Base-by-base conservation (phyloP, 768 basidiomycete species). In the Cystofilobasidium ferigula region DNA sequence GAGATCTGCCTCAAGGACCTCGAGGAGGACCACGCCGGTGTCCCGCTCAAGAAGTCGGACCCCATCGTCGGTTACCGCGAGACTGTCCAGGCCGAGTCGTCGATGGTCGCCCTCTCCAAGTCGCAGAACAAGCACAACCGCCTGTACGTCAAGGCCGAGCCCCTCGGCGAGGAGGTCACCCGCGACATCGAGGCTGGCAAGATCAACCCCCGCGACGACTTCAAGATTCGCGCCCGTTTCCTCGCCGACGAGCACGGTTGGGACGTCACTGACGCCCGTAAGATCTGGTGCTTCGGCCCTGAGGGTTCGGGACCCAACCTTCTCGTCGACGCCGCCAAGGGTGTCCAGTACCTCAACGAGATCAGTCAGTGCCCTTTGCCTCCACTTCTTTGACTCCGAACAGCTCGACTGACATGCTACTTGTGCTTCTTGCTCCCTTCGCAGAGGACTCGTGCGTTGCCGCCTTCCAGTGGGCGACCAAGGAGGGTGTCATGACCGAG, bases 101-200 rank as follows among this genome's bases (percentile, higher is more conserved):
- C 85, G 59, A 98, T 98, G 72, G 86, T 89, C 71, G 95, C 95
- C 34, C 82, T 99, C 43, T 98, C 95, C 67, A 99, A 99, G 79
- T 98, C 95, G 26, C 95, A 97, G 80, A 98, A 99, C 84, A 99
- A 98, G 83, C 95, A 99, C 85, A 99, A 99, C 78, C 89, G 95
- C 80, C 82, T 99, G 66, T 99, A 86, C 78, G 83, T 86, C 71
- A 92, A 92, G 82, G 95, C 95, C 42, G 70, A 85, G 80, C 95
- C 95, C 42, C 76, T 99, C 64, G 91, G 89, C 30, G 95, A 99
- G 75, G 93, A 97, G 76, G 84, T 98, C 68, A 85, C 91, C 70
- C 83, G 84, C 72, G 95, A 90, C 68, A 97, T 99, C 72, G 95
- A 98, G 77, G 72, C 71, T 64, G 95, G 95, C 72, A 84, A 83